Evolutionary conservation across 139 green algal species (phyloP).

Genomic region (Chlorella vulgaris): DNA sequence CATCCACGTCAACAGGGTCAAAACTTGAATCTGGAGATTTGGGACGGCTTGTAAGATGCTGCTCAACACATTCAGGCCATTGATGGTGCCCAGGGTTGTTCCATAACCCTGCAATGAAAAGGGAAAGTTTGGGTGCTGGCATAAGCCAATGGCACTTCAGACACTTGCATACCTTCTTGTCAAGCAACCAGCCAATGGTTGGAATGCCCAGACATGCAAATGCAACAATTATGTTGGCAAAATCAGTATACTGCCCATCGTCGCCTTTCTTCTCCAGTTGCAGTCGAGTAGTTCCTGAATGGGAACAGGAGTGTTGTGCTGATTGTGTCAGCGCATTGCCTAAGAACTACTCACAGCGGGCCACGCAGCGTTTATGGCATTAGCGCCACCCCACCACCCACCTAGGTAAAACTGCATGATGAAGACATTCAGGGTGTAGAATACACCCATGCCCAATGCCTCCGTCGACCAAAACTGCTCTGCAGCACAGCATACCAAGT

Average conservation of each 20-base stretch:
- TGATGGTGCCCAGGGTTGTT: slow-evolving; percentile 62
- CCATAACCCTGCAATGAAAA: slow-evolving; percentile 52
- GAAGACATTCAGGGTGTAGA: slow-evolving; percentile 72
- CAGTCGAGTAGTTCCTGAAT: slow-evolving; percentile 53
- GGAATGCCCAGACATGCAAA: slow-evolving; percentile 63
- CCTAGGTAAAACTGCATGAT: slow-evolving; percentile 63
- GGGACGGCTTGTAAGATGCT: slow-evolving; percentile 58
- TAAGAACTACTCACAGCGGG: too few relatives aligned
- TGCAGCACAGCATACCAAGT: not conserved
- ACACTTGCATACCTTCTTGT: slow-evolving; percentile 47
- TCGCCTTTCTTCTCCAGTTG: slow-evolving; percentile 63
- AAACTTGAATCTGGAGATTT: slow-evolving; percentile 46
- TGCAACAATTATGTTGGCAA: slow-evolving; percentile 64
- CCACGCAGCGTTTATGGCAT: too few relatives aligned
- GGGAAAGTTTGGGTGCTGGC: not conserved
- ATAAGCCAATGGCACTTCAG: not conserved
- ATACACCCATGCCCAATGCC: slow-evolving; percentile 65
- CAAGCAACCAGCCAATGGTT: slow-evolving; percentile 63
- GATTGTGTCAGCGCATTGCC: too few relatives aligned
- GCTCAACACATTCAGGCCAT: slow-evolving; percentile 48
- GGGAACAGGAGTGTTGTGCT: not conserved
- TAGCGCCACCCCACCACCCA: slow-evolving; percentile 4
- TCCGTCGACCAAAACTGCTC: slow-evolving; percentile 59
- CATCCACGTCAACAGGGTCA: slow-evolving; percentile 62
- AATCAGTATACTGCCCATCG: slow-evolving; percentile 45